A percentile compares a stretch with the other conserved stretches of the same genome.
Conservation (phyloP, 129 eudicot species). For the Mikania micrantha region DNA sequence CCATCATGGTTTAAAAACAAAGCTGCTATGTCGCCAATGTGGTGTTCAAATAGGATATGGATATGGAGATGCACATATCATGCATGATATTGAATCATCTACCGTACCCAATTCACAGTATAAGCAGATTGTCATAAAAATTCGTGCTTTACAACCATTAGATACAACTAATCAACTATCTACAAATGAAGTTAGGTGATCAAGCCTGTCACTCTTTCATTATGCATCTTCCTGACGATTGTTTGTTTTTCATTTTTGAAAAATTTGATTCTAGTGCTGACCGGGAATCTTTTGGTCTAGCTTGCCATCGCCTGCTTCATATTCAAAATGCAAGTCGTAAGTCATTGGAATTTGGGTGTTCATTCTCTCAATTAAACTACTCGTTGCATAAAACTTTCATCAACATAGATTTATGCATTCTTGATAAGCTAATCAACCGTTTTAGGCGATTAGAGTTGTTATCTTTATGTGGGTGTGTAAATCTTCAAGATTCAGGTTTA, state of each 20-base stretch:
- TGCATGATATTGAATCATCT: conserved; percentile 49
- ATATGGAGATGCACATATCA: conserved; percentile 38
- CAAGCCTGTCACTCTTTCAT: conserved; percentile 24
- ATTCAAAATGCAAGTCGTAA: conserved; percentile 57
- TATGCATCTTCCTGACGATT: conserved; percentile 67
- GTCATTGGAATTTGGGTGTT: conserved; percentile 64
- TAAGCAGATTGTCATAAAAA: conserved; percentile 48
- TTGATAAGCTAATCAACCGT: conserved; percentile 49
- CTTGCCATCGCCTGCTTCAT: conserved; percentile 71
- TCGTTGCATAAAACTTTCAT: conserved; percentile 29
- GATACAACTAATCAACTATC: conserved; percentile 31
- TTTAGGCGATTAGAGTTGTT: conserved; percentile 45
- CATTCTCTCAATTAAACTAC: conserved; percentile 23
- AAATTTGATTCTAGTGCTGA: conserved; percentile 42
- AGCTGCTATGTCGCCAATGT: conserved; percentile 70
- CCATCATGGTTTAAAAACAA: conserved; percentile 46
- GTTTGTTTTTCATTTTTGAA: conserved; percentile 48
- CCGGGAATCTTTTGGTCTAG: conserved; percentile 80
- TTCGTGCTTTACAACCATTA: conserved; percentile 64
- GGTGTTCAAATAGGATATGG: conserved; percentile 59
- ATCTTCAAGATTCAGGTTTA: conserved; percentile 60
- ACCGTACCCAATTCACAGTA: conserved; percentile 38
- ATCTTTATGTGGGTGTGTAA: conserved; percentile 65
- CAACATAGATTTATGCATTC: conserved; percentile 31
- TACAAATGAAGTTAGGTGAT: conserved; percentile 14